Evolutionary conservation across 805 yeast species (phyloP), one percentile per base, ranked within the genome.

Genomic region (Saccharomycopsis selenospora): DNA sequence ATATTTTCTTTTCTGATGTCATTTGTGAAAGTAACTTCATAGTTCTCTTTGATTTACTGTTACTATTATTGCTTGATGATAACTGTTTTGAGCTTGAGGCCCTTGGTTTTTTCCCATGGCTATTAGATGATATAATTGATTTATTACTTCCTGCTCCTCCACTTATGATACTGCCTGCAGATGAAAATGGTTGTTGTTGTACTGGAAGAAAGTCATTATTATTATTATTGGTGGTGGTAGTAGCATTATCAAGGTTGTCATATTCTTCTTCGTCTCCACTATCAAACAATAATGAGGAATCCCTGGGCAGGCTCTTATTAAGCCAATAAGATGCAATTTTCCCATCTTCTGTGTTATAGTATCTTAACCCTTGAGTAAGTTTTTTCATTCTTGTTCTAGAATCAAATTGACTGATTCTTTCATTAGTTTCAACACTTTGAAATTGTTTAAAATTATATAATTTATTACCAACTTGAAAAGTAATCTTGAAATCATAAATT

Each of bases 311-410:
- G 33, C 24, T 28, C 24, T 27, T 22, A 38, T 55, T 54, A 2
- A 90, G 67, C 98, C 98, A 93, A 63, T 89, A 89, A 56, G 84
- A 86, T 10, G 77, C 78, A 42, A 76, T 74, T 0, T 97, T 97
- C 38, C 85, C 84, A 45, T 80, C 75, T 17, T 48, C 45, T 3
- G 29, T 25, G 11, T 40, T 46, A 25, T 80, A 77, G 62, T 86
- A 88, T 40, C 99, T 66, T 48, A 90, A 63, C 0, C 99, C 99
- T 51, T 87, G 84, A 52, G 81, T 79, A 46, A 91, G 75, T 52
- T 95, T 73, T 42, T 81, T 81, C 71, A 75, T 72, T 53, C 82
- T 69, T 3, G 84, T 77, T 14, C 69, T 67, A 0, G 85, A 74
- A n/a, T 73, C 73, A 1, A 89, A 87, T 55, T 81, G 89, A 2